Evolutionary conservation across 371 early-diverging fungal genomes (phyloP), one percentile per base, ranked within the genome.

Genomic region (Basidiobolus heterosporus): DNA sequence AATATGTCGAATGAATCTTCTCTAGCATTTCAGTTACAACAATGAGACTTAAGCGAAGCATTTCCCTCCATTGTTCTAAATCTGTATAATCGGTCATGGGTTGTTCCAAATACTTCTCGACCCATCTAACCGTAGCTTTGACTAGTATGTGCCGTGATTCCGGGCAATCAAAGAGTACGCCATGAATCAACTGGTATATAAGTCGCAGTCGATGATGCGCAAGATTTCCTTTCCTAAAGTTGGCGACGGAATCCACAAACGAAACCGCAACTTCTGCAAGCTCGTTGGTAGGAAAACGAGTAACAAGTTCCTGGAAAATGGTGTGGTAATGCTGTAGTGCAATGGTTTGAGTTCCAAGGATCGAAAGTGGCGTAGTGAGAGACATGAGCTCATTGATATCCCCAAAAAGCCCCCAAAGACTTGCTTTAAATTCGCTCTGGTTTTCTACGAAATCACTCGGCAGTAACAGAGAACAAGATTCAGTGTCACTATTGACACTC

Each of bases 281-380:
- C 22, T 77, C 62, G 2, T 52, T 54, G 2, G 68, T 54, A 2
- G 64, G 52, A 50, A 74, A 74, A 2, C 74, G 60, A 7, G 58
- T 55, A 2, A 63, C 58, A 35, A 77, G 45, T 20, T 77, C 76
- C 1, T 66, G 61, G 14, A 81, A 23, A 8, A 79, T 59, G 30
- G 67, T 66, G 30, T 30, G 30, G 30, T 78, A 78, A 47, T 80
- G 64, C 44, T 78, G 79, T 11, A 81, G 55, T 11, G 72, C 65
- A n/a, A 83, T 51, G 13, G 73, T 73, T 37, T 81, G 84, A 9
- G 76, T 69, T 14, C 71, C 78, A 42, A 75, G 78, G 56, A 76
- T 61, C 13, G 64, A 58, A 20, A 60, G 74, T 0, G 74, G 74
- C 5, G 67, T 62, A 3, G 65, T 65, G 1, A 67, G 55, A 15